A percentile compares a stretch with the other conserved stretches of the same genome.
phyloP scores from a whole-genome alignment of 169 alveolate genomes.

The Cryptosporidium tyzzeri region DNA sequence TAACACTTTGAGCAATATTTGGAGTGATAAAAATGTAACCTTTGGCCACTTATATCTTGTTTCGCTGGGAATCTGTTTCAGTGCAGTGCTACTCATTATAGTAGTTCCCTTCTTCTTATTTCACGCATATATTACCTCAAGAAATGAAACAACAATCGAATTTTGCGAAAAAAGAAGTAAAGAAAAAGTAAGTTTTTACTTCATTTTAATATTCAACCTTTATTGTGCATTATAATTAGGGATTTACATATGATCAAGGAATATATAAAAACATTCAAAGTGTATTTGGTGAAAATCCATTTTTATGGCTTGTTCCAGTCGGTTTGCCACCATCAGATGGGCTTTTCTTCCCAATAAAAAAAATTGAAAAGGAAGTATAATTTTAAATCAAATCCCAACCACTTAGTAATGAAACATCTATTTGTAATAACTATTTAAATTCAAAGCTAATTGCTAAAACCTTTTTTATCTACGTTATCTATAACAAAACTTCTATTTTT shows the following conservation, averaged over 20 bases:
- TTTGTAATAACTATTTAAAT: slow-evolving; percentile 1
- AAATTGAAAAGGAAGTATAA: slow-evolving; percentile 18
- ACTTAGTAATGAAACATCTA: not conserved
- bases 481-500: not conserved
- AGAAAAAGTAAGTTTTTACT: slow-evolving; percentile 56
- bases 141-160: slow-evolving; percentile 80
- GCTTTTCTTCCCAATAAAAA: slow-evolving; percentile 70
- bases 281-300: slow-evolving; percentile 79
- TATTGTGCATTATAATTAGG: not conserved
- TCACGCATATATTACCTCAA: slow-evolving; percentile 77
- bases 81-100: slow-evolving; percentile 58
- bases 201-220: not conserved
- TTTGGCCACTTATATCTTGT: slow-evolving; percentile 53
- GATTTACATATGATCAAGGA: slow-evolving; percentile 79
- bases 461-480: not conserved
- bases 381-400: not conserved
- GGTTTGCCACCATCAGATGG: slow-evolving; percentile 81
- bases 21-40: slow-evolving; percentile 67
- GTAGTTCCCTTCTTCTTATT: slow-evolving; percentile 79
- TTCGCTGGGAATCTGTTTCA: slow-evolving; percentile 41
- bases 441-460: not conserved
- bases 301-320: slow-evolving; percentile 79
- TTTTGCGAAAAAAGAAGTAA: slow-evolving; percentile 81
- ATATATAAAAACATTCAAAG: slow-evolving; percentile 71
- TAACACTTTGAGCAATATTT: slow-evolving; percentile 65